phyloP scores from a whole-genome alignment of 176 grass and related monocot species.

The Bromus sterilis region DNA sequence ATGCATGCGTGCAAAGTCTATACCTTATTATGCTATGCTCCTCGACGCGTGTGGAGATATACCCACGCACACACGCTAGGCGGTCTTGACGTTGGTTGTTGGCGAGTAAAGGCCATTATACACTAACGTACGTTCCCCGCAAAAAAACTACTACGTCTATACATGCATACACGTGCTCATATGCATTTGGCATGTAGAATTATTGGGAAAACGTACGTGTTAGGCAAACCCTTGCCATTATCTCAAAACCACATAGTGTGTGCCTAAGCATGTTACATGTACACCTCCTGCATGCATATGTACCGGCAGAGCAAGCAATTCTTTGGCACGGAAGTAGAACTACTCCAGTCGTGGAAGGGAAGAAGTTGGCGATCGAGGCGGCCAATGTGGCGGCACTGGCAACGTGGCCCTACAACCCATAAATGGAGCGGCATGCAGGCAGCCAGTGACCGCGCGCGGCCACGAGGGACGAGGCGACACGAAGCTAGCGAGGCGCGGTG shows the following conservation, averaged over 20 bases:
- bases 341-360: neutral
- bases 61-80: neutral
- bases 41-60: neutral
- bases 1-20: neutral
- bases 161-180: no score
- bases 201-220: no score
- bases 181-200: no score
- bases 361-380: neutral
- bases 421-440: neutral
- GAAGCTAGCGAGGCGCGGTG: constrained; percentile 7
- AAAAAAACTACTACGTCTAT: no score
- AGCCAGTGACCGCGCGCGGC: constrained; percentile 18
- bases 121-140: no score
- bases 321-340: neutral
- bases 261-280: no score
- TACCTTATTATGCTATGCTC: neutral
- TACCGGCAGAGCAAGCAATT: no score
- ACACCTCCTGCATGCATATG: no score
- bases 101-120: no score
- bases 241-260: no score
- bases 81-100: neutral
- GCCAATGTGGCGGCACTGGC: neutral
- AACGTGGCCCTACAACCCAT: constrained; percentile 11
- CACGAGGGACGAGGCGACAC: constrained; percentile 26
- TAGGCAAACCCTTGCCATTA: no score